Evolutionary conservation across 1,284 basidiomycete species (phyloP), one percentile per base, ranked within the genome.

Genomic region (Cryptococcus jaspeensis): DNA sequence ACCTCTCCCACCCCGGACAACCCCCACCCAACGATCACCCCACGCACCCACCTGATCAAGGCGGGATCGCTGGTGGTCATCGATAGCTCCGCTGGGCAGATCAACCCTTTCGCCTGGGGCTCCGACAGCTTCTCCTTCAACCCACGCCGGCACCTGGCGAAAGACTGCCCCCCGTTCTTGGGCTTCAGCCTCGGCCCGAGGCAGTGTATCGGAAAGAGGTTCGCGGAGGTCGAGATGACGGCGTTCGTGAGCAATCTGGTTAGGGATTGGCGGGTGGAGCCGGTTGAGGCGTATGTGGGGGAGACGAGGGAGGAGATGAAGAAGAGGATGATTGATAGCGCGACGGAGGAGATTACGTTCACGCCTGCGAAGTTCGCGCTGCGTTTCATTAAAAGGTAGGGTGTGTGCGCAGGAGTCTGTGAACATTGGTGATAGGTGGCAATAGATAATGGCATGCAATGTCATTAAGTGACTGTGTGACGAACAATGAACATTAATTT

Each of bases 171-270:
- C 11, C 5, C 9, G 28, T 66, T 84, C 61, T 43, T 83, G 9
- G 81, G 83, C 1, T 86, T 85, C 66, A 81, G 81, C 48, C 73
- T 73, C 39, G 84, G 84, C 39, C 72, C 77, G 8, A 77, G 83
- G 12, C 80, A 79, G 12, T 85, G 84, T 69, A 72, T 85, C 39
- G 84, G 83, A 38, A 78, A 81, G 62, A 78, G 80, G 78, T 84
- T 70, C 54, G 79, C 67, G 13, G 60, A 60, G 42, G 59, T 65
- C 36, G 81, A 83, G 61, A 79, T 75, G n/a, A 74, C 83, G 41
- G 81, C 80, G 0, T 77, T 81, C n/a, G 66, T 85, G 22, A 78
- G 80, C 2, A 76, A 81, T 69, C 63, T 85, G 32, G 64, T 84
- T 2, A 78, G 76, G 35, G 70, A 64, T 43, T 85, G 83, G 66